Base-by-base conservation (phyloP, 495 filamentous ascomycete genomes). In the Neurospora sp. region DNA sequence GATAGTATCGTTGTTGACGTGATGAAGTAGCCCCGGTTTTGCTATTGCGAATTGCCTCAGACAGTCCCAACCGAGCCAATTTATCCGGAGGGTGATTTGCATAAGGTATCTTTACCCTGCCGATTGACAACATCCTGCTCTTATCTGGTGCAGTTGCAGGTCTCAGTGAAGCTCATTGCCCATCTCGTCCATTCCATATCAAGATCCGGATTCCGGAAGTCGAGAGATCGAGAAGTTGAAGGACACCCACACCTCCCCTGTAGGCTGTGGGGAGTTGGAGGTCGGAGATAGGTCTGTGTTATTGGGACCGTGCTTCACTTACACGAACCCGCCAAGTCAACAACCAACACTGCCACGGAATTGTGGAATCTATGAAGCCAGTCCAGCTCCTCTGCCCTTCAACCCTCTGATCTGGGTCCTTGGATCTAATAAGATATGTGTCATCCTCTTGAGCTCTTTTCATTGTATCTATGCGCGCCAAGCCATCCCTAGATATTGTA, bases 101-200 rank as follows among this genome's bases (percentile, higher is more conserved):
- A 73, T 39, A 31, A 31, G 31, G 31, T 31, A 2, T 23, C 40
- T 62, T 39, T 72, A 31, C 23, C 73, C 66, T 75, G 70, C 39
- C 76, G 78, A 78, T 81, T 81, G 78, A 72, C 49, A 46, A 40
- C 75, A 62, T 73, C 74, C 69, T 5, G 14, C 7, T 69, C 35
- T 12, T 49, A 66, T 69, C 35, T 60, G 18, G 31, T n/a, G 39
- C 14, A 60, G n/a, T 42, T 69, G 62, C 44, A 44, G n/a, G 40
- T 70, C 23, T 35, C 14, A 37, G n/a, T 69, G 39, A 44, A 41
- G 72, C n/a, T 73, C 38, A 7, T 44, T 39, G 12, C 27, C 54
- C 54, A 62, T 62, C 12, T 62, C 27, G 27, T 66, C 54, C 27
- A 35, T 9, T 31, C 54, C 54, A 66, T 66, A 35, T 66, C 54